Conservation (phyloP, 352 stramenopile species). For the Thalassiosira oceanica region DNA sequence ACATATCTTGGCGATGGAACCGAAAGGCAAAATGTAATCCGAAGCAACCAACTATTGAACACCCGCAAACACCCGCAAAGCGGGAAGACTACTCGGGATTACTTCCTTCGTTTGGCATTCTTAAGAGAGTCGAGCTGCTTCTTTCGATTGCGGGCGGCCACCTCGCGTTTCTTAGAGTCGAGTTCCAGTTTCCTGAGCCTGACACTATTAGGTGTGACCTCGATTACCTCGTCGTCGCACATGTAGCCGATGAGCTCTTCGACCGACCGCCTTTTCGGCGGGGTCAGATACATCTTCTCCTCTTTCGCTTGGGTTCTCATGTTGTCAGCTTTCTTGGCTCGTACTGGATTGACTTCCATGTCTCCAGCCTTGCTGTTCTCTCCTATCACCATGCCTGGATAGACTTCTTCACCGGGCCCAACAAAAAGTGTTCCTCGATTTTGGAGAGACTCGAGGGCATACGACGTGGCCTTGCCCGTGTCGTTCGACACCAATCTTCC, state of each 20-base stretch:
- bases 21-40: too few relatives aligned
- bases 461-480: conserved; percentile 83
- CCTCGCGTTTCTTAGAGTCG: conserved; percentile 70
- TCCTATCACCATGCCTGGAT: conserved; percentile 97
- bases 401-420: conserved; percentile 90
- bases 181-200: conserved; percentile 87
- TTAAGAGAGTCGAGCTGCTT: too few relatives aligned
- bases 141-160: conserved; percentile 51
- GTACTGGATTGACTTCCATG: conserved; percentile 96
- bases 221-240: conserved; percentile 96
- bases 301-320: conserved; percentile 93
- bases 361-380: conserved; percentile 92
- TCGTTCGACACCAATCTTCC: conserved; percentile 85
- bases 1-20: too few relatives aligned
- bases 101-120: too few relatives aligned
- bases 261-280: conserved; percentile 90
- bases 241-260: conserved; percentile 98
- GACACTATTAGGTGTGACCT: conserved; percentile 93
- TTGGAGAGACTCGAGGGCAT: conserved; percentile 90
- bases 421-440: conserved; percentile 95
- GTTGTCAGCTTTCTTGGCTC: conserved; percentile 96
- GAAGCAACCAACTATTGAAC: too few relatives aligned
- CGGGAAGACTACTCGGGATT: too few relatives aligned
- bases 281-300: conserved; percentile 92
- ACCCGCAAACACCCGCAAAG: too few relatives aligned